A percentile compares a stretch with the other conserved stretches of the same genome.
phyloP scores from a whole-genome alignment of 208 protist genomes.

The Leptomonas seymouri region DNA sequence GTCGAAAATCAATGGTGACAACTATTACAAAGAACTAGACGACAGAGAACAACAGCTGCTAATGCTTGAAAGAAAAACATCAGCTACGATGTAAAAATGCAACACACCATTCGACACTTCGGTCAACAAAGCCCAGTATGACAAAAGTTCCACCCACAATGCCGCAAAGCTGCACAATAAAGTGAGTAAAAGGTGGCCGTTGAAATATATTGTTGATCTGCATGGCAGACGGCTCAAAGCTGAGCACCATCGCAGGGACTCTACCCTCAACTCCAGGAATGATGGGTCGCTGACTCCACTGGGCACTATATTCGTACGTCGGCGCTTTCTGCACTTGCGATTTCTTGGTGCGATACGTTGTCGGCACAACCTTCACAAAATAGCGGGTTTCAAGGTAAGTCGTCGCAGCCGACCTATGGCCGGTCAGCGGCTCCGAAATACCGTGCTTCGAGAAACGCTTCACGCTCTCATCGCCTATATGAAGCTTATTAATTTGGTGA shows the following conservation, averaged over 20 bases:
- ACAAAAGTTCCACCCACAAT: slow-evolving; percentile 91
- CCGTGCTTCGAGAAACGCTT: slow-evolving; percentile 61
- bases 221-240: slow-evolving; percentile 67
- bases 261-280: slow-evolving; percentile 30
- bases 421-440: slow-evolving; percentile 48
- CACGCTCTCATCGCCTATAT: slow-evolving; percentile 64
- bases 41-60: no score
- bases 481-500: slow-evolving; percentile 73
- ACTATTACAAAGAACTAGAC: no score
- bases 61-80: background rate
- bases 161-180: slow-evolving; percentile 81
- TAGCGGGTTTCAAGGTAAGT: slow-evolving; percentile 55
- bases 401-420: slow-evolving; percentile 26
- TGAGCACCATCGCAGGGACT: slow-evolving; percentile 57
- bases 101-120: slow-evolving; percentile 35
- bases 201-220: slow-evolving; percentile 82
- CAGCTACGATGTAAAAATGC: background rate
- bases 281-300: slow-evolving; percentile 42
- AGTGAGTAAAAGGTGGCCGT: slow-evolving; percentile 62
- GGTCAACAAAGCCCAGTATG: slow-evolving; percentile 74
- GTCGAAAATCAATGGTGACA: no score
- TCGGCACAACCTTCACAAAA: slow-evolving; percentile 70
- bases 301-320: slow-evolving; percentile 79
- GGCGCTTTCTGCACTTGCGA: slow-evolving; percentile 10
- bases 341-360: slow-evolving; percentile 49